phyloP scores from a whole-genome alignment of 2,329 filamentous ascomycete genomes.

The Colletotrichum tropicicola region DNA sequence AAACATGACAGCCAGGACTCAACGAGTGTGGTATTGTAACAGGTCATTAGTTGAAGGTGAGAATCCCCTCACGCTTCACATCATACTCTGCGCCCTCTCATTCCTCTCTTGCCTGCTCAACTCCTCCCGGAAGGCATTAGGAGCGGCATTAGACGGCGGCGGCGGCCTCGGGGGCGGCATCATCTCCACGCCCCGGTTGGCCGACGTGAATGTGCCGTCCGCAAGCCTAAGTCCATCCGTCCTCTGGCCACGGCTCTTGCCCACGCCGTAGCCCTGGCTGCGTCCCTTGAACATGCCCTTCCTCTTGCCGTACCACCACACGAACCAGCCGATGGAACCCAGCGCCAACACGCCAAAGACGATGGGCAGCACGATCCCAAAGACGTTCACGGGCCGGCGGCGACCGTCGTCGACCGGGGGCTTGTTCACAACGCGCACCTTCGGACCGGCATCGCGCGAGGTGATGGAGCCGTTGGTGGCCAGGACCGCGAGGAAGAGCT shows the following conservation, averaged over 20 bases:
- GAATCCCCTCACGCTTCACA: not conserved
- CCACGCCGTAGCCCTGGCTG: conserved; percentile 27
- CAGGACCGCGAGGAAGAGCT: conserved; percentile 25
- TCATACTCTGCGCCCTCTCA: conserved; percentile 4
- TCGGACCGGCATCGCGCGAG: conserved; percentile 20
- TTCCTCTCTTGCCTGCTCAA: conserved; percentile 26
- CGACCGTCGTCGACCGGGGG: not conserved
- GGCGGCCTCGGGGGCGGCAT: conserved; percentile 26
- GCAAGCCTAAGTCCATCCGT: conserved; percentile 11
- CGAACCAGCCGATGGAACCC: conserved; percentile 17
- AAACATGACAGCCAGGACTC: not conserved
- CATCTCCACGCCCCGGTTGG: conserved; percentile 27
- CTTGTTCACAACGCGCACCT: conserved; percentile 20
- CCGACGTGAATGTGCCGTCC: conserved; percentile 18
- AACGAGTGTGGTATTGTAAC: not conserved
- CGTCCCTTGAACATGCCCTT: conserved; percentile 23
- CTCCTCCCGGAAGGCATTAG: conserved; percentile 29
- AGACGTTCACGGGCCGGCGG: conserved; percentile 9
- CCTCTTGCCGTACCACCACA: conserved; percentile 25
- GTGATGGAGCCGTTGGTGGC: conserved; percentile 16
- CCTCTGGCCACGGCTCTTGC: conserved; percentile 27
- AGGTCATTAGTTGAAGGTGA: not conserved
- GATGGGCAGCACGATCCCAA: conserved; percentile 26
- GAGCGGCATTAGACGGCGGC: not conserved
- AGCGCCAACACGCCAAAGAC: conserved; percentile 23